These are phyloP conservation scores for Quercus engelmannii DNA, from an alignment of 306 rosid genomes.

Conservation along the genomic window DNA sequence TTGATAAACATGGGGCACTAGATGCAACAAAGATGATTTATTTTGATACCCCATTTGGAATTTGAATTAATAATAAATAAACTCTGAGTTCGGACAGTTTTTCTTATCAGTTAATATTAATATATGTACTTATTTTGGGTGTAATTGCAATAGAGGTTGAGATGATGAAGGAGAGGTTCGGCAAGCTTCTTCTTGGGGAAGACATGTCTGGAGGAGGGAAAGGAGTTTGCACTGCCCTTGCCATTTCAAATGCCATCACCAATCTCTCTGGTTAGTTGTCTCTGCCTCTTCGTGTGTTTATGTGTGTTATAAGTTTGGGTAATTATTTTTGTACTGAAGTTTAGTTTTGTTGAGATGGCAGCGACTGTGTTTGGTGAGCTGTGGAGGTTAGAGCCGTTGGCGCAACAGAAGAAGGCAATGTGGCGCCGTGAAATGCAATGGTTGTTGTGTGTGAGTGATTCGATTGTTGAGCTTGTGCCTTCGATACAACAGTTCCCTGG, in stretches of 20 bases:
- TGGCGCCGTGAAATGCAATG: conserved; percentile 94
- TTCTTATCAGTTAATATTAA: no score
- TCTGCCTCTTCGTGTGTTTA: neutral
- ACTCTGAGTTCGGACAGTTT: no score
- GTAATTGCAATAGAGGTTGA: conserved; percentile 51
- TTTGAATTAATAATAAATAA: no score
- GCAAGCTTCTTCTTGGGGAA: conserved; percentile 86
- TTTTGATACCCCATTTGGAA: no score
- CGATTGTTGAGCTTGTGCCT: conserved; percentile 87
- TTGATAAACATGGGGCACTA: no score
- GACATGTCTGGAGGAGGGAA: conserved; percentile 99
- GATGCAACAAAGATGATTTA: no score
- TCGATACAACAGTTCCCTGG: conserved; percentile 86
- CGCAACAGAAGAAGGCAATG: conserved; percentile 74
- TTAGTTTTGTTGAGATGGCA: conserved; percentile 31
- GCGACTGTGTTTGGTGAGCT: conserved; percentile 91
- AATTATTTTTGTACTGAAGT: conserved; percentile 1
- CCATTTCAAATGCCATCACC: conserved; percentile 88
- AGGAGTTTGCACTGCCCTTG: conserved; percentile 94
- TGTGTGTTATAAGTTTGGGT: neutral
- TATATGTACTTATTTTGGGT: no score
- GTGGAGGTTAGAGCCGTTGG: conserved; percentile 90
- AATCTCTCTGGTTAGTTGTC: conserved; percentile 78
- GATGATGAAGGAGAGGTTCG: conserved; percentile 95
- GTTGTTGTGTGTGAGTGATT: conserved; percentile 82